These are phyloP conservation scores for Gossypium herbaceum DNA, from an alignment of 345 rosid genomes.

Conservation along the genomic window DNA sequence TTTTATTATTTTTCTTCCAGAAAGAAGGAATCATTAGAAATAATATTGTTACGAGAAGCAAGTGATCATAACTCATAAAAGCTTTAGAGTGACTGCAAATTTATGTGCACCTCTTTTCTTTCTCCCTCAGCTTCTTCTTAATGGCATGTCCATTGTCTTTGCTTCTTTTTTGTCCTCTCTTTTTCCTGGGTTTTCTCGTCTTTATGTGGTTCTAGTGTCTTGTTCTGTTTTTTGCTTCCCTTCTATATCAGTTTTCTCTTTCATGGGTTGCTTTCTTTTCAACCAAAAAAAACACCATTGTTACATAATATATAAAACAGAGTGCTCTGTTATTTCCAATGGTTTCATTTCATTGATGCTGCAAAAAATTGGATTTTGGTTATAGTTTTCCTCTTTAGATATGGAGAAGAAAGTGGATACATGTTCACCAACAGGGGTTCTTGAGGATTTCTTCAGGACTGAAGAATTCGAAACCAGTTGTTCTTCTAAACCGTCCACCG, in stretches of 20 bases:
- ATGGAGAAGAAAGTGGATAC: slow-evolving; percentile 54
- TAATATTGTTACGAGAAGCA: slow-evolving; percentile 11
- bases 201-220: slow-evolving; percentile 7
- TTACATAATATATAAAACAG: neutral
- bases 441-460: slow-evolving; percentile 77
- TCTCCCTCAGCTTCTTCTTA: neutral
- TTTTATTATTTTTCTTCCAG: neutral
- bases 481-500: slow-evolving; percentile 32
- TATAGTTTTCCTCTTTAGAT: neutral
- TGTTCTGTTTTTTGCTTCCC: neutral
- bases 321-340: neutral
- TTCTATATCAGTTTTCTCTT: neutral
- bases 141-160: slow-evolving; percentile 12
- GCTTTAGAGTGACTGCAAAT: slow-evolving; percentile 31
- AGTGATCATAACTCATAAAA: slow-evolving; percentile 17
- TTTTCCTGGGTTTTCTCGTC: neutral
- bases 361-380: neutral
- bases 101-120: slow-evolving; percentile 17
- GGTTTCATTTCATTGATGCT: neutral
- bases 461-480: slow-evolving; percentile 46
- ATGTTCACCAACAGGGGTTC: slow-evolving; percentile 62
- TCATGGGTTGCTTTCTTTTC: slow-evolving; percentile 3
- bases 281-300: neutral
- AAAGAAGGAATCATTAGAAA: neutral
- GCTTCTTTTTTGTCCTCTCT: neutral